Evolutionary conservation across 805 yeast genomes (phyloP), one percentile per base, ranked within the genome.

Genomic region (Wilhelminamyces savonicus): DNA sequence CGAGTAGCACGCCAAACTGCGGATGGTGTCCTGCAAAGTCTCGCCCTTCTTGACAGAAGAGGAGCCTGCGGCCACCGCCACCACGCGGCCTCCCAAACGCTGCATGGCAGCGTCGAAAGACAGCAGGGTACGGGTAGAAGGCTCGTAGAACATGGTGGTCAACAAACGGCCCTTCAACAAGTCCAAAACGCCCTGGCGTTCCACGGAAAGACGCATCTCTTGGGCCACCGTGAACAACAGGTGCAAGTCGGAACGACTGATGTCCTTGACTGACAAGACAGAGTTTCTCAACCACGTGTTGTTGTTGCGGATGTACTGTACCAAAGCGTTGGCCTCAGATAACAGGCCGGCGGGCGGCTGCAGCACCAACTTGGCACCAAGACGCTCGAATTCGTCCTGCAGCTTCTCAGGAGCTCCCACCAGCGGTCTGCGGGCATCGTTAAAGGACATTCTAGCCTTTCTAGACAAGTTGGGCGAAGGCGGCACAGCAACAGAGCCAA

Each of bases 31-130:
- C 65, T 90, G 97, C 52, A 92, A 71, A 26, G 97, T 83, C 71
- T 92, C 99, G 44, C 99, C 99, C 72, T 92, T 92, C 69, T 86
- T 84, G 28, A 88, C 96, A 15, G 96, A 85, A n/a, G 97, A 88
- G 20, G 87, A 72, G 41, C 74, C 77, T 37, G 92, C 82, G 39
- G 83, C 72, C 41, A 92, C 82, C 32, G 94, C 74, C 44, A 94
- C 83, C 45, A 87, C 95, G 62, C 95, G 78, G 54, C 99, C 99
- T 59, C 99, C 99, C 48, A 92, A 72, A 67, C 99, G 83, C 71
- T 92, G 97, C 98, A 92, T 92, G 37, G 99, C 99, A 48, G 96
- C 96, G 58, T 92, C 95, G 56, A 94, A 94, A 1, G 97, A 92
- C 14, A 97, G 78, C 13, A 94, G 77, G 20, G 99, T 92, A 65